A percentile compares a stretch with the other conserved stretches of the same genome.
These are phyloP conservation scores for Colletotrichum chrysophilum DNA, from an alignment of 2,329 filamentous ascomycete species.

Conservation along the genomic window DNA sequence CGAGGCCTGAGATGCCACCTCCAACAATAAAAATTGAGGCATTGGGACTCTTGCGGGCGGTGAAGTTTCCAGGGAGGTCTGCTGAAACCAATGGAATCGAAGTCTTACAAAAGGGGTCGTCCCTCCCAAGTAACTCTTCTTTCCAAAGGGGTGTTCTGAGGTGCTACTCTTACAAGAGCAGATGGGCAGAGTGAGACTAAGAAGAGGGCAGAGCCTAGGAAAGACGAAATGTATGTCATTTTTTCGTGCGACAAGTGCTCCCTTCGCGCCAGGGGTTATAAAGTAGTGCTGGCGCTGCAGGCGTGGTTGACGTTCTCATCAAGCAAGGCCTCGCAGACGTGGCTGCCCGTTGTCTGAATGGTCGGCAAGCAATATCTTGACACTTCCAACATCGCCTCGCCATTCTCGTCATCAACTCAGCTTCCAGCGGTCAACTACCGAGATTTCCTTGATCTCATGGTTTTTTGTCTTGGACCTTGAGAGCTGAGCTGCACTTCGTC, in stretches of 20 bases:
- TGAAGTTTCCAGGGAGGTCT: slow-evolving; percentile 33
- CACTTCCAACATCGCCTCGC: neutral
- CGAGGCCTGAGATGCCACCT: slow-evolving; percentile 65
- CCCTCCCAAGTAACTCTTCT: neutral
- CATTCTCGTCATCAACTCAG: neutral
- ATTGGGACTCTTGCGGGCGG: slow-evolving; percentile 14
- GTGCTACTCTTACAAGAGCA: neutral
- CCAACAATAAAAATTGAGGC: slow-evolving; percentile 60
- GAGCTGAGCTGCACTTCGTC: neutral
- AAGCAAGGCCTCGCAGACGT: neutral
- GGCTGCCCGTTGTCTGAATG: neutral
- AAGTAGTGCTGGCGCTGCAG: neutral
- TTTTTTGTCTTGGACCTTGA: neutral
- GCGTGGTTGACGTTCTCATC: neutral
- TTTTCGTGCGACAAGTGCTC: neutral
- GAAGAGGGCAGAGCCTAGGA: neutral
- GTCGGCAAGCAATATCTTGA: neutral
- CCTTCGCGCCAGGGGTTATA: neutral
- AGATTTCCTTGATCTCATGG: neutral
- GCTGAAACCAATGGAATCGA: slow-evolving; percentile 43
- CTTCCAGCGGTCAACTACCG: neutral
- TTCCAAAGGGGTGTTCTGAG: neutral
- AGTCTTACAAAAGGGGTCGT: slow-evolving; percentile 8
- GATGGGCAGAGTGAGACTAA: neutral
- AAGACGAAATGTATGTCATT: neutral